Base-by-base conservation (phyloP, 768 basidiomycete species). In the Lactifluus rugatus region DNA sequence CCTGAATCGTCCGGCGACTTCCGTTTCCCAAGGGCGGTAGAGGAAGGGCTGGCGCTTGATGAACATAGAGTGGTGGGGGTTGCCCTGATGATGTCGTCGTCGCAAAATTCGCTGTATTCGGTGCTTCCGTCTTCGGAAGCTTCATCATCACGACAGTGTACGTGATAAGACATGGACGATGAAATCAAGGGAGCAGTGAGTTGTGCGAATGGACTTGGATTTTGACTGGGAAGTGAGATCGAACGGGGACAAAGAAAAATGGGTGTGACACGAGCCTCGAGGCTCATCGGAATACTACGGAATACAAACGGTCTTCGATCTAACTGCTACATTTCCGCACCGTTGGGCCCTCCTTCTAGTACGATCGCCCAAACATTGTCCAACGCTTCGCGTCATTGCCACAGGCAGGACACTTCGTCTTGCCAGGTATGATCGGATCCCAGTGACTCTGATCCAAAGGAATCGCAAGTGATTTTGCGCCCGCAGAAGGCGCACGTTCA, bases 401-500 rank as follows among this genome's bases (percentile, higher is more conserved):
- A 70, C 96, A 99, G 13, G 81, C 89, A 54, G 89, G 80, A 72
- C 96, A 99, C 68, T 87, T 92, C 31, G 89, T 94, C 74, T 88
- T 81, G 55, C 91, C 89, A 48, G 78, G 79, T 66, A 87, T 84
- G 70, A 95, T 89, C 32, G 81, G 74, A 6, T 83, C 76, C 83
- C 86, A 98, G 37, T 79, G 81, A 3, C 75, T 78, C 72, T 98
- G 96, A 66, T 97, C 89, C 70, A 94, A 94, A 5, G 96, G 96
- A 74, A 98, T 98, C 65, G 87, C 88, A 3, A 99, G 84, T 0
- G 92, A 92, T 71, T 99, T 99, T 58, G 96, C 96, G 51, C 96
- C 96, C 13, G 96, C 93, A 16, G 93, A 94, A 0, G 96, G 96
- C 17, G 94, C 95, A 32, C 91, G 89, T 69, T 93, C 93, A 67